Percentiles rank a stretch among this genome's conserved stretches.
These are phyloP conservation scores for Saitozyma sp. DNA, from an alignment of 768 basidiomycete species.

Conservation along the genomic window DNA sequence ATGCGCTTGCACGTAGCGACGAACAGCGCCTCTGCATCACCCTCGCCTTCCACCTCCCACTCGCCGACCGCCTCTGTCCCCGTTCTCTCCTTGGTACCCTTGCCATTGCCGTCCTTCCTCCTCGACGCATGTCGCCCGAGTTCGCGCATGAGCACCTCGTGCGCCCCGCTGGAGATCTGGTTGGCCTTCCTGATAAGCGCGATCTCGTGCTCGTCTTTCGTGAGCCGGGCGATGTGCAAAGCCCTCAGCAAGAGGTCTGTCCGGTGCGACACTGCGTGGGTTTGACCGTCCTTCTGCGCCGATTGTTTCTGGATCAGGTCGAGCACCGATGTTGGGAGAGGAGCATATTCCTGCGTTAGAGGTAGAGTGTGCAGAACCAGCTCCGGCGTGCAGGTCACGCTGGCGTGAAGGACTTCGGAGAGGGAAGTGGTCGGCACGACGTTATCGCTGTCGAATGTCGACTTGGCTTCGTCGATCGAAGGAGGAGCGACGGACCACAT, in stretches of 20 bases:
- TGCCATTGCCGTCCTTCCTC: constrained; percentile 38
- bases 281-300: background rate
- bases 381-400: background rate
- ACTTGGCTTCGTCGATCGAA: constrained; percentile 60
- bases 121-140: constrained; percentile 61
- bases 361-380: constrained; percentile 42
- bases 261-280: background rate
- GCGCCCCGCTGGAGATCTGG: constrained; percentile 81
- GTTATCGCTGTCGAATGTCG: constrained; percentile 48
- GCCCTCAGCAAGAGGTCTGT: constrained; percentile 71
- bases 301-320: background rate
- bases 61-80: constrained; percentile 56
- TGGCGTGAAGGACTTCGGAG: constrained; percentile 2
- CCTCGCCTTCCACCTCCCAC: constrained; percentile 89
- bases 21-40: constrained; percentile 91
- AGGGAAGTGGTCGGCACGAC: constrained; percentile 61
- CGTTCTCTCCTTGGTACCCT: constrained; percentile 14
- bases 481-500: constrained; percentile 90
- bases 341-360: constrained; percentile 35
- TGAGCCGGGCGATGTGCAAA: constrained; percentile 75
- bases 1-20: constrained; percentile 84
- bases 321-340: constrained; percentile 21
- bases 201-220: constrained; percentile 75
- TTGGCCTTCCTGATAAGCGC: constrained; percentile 74
- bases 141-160: constrained; percentile 88